Evolutionary conservation across 768 basidiomycete species (phyloP).

Genomic region (Gloeophyllum trabeum): DNA sequence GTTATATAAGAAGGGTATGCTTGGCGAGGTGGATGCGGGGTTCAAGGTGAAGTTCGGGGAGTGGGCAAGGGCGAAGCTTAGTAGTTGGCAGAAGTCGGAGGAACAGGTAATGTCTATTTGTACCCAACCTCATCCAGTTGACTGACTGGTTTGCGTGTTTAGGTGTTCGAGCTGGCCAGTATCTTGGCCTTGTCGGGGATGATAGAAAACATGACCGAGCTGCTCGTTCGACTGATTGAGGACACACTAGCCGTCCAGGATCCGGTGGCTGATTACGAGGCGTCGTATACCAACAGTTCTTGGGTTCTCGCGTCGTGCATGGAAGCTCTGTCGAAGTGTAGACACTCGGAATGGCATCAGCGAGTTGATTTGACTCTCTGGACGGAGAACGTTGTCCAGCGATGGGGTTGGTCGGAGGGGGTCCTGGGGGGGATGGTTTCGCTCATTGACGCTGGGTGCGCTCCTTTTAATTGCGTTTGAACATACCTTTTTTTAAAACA

Average conservation of each 20-base stretch:
- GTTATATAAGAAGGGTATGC: slow-evolving; percentile 32
- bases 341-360: slow-evolving; percentile 32
- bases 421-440: slow-evolving; percentile 44
- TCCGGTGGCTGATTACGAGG: slow-evolving; percentile 15
- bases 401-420: slow-evolving; percentile 49
- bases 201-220: slow-evolving; percentile 27
- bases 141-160: neutral
- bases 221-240: slow-evolving; percentile 35
- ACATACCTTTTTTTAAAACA: too few species aligned
- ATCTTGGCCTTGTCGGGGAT: too few species aligned
- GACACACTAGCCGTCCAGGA: slow-evolving; percentile 21
- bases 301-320: slow-evolving; percentile 57
- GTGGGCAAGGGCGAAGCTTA: slow-evolving; percentile 34
- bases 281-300: slow-evolving; percentile 28
- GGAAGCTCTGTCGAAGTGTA: slow-evolving; percentile 33
- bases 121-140: neutral
- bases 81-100: slow-evolving; percentile 24
- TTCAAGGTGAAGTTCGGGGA: slow-evolving; percentile 45
- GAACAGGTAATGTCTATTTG: slow-evolving; percentile 26
- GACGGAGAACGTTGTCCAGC: slow-evolving; percentile 29
- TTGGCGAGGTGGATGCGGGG: slow-evolving; percentile 46
- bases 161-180: slow-evolving; percentile 43
- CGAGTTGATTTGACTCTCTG: slow-evolving; percentile 37
- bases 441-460: slow-evolving; percentile 36
- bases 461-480: slow-evolving; percentile 1